Conservation (phyloP, 1,139 yeast species). For the Blastobotrys illinoisensis region DNA sequence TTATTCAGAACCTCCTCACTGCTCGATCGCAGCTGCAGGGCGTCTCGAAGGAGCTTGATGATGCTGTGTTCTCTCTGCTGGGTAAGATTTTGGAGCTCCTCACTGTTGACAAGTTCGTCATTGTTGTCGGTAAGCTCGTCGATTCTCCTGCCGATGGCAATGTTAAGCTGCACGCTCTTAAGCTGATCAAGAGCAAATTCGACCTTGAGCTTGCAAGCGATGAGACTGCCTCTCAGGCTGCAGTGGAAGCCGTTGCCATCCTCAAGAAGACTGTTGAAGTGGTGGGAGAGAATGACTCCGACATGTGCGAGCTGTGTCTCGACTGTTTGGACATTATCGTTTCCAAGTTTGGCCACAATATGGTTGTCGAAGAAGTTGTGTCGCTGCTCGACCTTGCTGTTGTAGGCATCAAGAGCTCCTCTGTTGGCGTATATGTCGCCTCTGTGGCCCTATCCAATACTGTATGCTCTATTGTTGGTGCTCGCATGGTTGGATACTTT, state of each 20-base stretch:
- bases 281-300: constrained; percentile 27
- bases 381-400: constrained; percentile 49
- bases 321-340: constrained; percentile 63
- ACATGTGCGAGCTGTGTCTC: constrained; percentile 60
- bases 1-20: constrained; percentile 19
- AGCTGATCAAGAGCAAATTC: constrained; percentile 63
- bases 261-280: constrained; percentile 1
- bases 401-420: constrained; percentile 47
- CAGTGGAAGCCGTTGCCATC: constrained; percentile 22
- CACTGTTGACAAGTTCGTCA: constrained; percentile 69
- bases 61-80: constrained; percentile 42
- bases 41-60: constrained; percentile 4
- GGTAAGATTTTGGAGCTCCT: constrained; percentile 60
- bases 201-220: constrained; percentile 37
- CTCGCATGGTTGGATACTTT: constrained; percentile 77
- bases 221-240: constrained; percentile 34
- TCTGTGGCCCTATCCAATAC: constrained; percentile 69
- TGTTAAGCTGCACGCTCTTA: constrained; percentile 36
- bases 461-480: constrained; percentile 69
- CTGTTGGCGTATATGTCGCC: constrained; percentile 60
- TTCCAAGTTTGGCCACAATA: constrained; percentile 50
- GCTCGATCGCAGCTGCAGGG: constrained; percentile 4
- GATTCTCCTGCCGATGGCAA: constrained; percentile 28
- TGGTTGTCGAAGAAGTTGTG: constrained; percentile 34
- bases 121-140: constrained; percentile 55